A percentile compares a stretch with the other conserved stretches of the same genome.
Conservation (phyloP, 2,329 filamentous ascomycete genomes). For the Stachybotrys elegans region DNA sequence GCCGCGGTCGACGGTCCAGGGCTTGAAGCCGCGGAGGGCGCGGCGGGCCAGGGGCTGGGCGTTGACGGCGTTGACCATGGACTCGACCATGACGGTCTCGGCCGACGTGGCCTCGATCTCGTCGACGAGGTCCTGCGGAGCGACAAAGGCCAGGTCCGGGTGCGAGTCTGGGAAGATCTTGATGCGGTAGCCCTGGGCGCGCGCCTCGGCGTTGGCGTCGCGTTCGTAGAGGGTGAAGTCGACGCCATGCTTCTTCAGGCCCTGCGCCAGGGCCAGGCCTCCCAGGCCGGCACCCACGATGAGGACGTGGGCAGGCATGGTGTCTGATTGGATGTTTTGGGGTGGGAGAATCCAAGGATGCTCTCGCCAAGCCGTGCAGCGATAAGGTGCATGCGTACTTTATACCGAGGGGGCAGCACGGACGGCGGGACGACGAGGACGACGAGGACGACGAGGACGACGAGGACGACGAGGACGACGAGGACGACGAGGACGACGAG, state of each 20-base stretch:
- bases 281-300: constrained; percentile 14
- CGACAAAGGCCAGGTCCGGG: constrained; percentile 9
- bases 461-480: no score
- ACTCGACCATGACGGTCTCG: constrained; percentile 7
- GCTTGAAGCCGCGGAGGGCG: constrained; percentile 8
- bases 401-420: no score
- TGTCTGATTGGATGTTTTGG: no score
- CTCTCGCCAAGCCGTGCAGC: no score
- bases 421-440: no score
- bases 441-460: no score
- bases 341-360: no score
- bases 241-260: constrained; percentile 8
- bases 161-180: constrained; percentile 14
- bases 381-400: no score
- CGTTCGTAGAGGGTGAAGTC: constrained; percentile 13
- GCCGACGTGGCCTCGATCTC: constrained; percentile 10
- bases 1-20: constrained; percentile 13
- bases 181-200: constrained; percentile 15
- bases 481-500: no score
- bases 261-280: constrained; percentile 12
- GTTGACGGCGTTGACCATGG: constrained; percentile 2
- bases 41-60: constrained; percentile 1
- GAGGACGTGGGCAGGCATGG: constrained; percentile 4
- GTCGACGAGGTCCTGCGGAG: constrained; percentile 9
- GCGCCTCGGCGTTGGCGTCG: constrained; percentile 10